A percentile compares a stretch with the other conserved stretches of the same genome.
Evolutionary conservation across 495 filamentous ascomycete genomes (phyloP).

Genomic region (Tuber calosporum): DNA sequence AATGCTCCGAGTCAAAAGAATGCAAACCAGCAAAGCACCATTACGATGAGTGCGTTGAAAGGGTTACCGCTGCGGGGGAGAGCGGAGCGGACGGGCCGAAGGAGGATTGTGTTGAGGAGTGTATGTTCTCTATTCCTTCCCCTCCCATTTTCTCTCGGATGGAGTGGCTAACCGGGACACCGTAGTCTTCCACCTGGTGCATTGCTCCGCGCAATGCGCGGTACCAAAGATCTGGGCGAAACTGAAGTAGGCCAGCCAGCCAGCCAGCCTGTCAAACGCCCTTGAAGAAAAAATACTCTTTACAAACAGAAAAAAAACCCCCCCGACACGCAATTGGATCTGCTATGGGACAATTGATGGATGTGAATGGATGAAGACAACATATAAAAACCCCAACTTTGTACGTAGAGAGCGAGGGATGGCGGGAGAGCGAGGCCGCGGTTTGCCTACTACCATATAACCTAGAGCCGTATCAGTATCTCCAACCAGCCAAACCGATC

Average conservation of each 20-base stretch:
- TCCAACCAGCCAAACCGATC: not conserved
- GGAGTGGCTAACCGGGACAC: conserved; percentile 1
- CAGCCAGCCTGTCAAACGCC: conserved; percentile 1
- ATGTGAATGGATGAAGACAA: not conserved
- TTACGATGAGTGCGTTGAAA: conserved; percentile 93
- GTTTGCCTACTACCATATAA: not conserved
- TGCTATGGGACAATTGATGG: not conserved
- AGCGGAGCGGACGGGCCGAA: conserved; percentile 56
- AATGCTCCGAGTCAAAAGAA: conserved; percentile 75
- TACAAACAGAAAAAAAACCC: conserved; percentile 5
- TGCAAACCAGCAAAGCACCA: conserved; percentile 91
- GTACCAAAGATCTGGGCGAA: conserved; percentile 88
- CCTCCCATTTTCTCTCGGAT: conserved; percentile 6
- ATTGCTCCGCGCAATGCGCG: conserved; percentile 85
- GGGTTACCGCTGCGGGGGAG: conserved; percentile 68
- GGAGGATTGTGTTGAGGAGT: conserved; percentile 99
- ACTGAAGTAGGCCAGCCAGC: conserved; percentile 66
- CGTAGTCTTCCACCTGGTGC: conserved; percentile 92
- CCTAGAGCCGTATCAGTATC: not conserved
- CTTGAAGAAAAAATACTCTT: not conserved
- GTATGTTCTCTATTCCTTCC: conserved; percentile 53
- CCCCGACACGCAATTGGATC: conserved; percentile 3
- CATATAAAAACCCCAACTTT: conserved; percentile 4
- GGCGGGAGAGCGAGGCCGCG: not conserved
- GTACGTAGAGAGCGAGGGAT: conserved; percentile 8